Percentiles rank a stretch among this genome's conserved stretches.
Conservation (phyloP, 2,329 filamentous ascomycete genomes). For the Ilyonectria robusta region DNA sequence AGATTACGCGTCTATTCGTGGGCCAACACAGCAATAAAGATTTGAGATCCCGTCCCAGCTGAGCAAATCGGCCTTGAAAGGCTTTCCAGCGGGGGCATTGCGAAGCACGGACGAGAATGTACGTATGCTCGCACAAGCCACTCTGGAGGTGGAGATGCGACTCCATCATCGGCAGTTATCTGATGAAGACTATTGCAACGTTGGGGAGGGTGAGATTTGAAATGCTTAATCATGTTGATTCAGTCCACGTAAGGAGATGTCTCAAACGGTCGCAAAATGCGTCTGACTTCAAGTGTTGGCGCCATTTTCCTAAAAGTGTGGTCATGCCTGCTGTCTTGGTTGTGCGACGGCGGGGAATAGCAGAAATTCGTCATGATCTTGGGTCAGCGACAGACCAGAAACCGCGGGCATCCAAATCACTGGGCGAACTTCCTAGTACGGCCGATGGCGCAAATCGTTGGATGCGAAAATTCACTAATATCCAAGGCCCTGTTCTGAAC, state of each 20-base stretch:
- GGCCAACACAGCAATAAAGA: no score
- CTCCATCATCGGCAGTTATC: conserved; percentile 14
- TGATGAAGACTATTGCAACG: conserved; percentile 10
- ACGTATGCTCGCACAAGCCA: conserved; percentile 25
- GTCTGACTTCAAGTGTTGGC: conserved; percentile 3
- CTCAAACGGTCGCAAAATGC: conserved; percentile 3
- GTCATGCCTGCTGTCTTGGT: conserved; percentile 18
- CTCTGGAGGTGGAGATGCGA: conserved; percentile 19
- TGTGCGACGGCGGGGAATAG: conserved; percentile 4
- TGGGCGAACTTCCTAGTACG: no score
- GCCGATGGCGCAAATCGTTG: background rate
- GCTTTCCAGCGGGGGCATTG: conserved; percentile 4
- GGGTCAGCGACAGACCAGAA: no score
- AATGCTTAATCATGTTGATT: background rate
- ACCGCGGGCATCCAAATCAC: no score
- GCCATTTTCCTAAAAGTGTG: conserved; percentile 11
- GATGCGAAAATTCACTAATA: background rate
- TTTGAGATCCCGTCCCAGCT: conserved; percentile 11
- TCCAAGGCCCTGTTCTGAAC: background rate
- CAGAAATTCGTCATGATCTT: no score
- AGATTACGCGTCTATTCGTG: background rate
- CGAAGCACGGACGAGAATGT: conserved; percentile 14
- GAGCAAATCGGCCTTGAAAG: conserved; percentile 9
- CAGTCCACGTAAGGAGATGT: background rate
- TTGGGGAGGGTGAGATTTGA: conserved; percentile 6